Conservation (phyloP, 2,329 filamentous ascomycete species). For the Cladosporium sp. region DNA sequence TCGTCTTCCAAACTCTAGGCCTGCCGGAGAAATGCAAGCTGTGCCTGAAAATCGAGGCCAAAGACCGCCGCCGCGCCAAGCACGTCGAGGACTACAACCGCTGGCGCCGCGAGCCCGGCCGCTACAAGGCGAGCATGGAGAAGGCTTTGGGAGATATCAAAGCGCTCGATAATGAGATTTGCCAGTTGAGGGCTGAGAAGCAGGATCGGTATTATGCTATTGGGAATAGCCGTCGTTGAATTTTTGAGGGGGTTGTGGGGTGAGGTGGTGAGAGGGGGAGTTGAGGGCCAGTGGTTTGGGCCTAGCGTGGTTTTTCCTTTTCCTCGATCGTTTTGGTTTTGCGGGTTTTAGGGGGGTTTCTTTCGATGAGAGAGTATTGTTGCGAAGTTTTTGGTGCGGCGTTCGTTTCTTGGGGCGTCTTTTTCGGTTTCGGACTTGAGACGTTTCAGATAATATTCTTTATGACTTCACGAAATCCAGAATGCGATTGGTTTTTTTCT, state of each 20-base stretch:
- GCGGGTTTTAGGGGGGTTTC: too few relatives aligned
- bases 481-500: neutral
- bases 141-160: constrained; percentile 70
- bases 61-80: constrained; percentile 69
- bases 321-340: too few relatives aligned
- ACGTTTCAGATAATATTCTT: constrained; percentile 1
- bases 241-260: neutral
- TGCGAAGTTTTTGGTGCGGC: neutral
- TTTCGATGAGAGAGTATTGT: too few relatives aligned
- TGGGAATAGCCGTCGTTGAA: constrained; percentile 21
- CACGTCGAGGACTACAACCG: constrained; percentile 71
- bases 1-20: constrained; percentile 71
- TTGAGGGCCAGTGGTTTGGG: neutral
- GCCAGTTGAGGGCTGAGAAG: constrained; percentile 47
- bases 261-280: neutral
- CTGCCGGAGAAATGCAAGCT: constrained; percentile 69
- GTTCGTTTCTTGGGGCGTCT: neutral
- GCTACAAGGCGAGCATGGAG: constrained; percentile 56
- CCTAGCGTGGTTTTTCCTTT: neutral
- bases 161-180: constrained; percentile 66
- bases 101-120: constrained; percentile 68
- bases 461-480: neutral
- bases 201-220: constrained; percentile 22
- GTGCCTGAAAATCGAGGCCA: constrained; percentile 86
- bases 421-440: neutral